These are phyloP conservation scores for Papiliotrema laurentii DNA, from an alignment of 1,284 basidiomycete genomes.

Conservation along the genomic window DNA sequence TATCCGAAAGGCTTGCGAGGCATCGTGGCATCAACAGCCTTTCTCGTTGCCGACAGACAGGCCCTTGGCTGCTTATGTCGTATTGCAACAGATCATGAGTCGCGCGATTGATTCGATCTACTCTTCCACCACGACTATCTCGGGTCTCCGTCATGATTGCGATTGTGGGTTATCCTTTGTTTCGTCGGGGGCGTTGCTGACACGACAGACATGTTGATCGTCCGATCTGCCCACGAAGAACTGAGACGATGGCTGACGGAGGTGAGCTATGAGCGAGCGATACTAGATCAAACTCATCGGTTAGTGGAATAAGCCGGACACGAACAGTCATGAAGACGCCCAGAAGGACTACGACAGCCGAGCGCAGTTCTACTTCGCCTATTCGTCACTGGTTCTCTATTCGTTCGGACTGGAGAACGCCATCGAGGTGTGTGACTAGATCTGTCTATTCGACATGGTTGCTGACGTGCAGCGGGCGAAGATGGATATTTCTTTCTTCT, in stretches of 20 bases:
- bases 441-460: background rate
- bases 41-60: conserved; percentile 60
- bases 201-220: conserved; percentile 37
- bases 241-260: conserved; percentile 36
- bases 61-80: conserved; percentile 49
- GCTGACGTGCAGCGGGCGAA: conserved; percentile 27
- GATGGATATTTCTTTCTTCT: conserved; percentile 74
- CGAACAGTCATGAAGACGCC: background rate
- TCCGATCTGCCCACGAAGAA: conserved; percentile 44
- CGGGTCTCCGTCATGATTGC: conserved; percentile 78
- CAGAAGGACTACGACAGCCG: conserved; percentile 31
- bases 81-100: conserved; percentile 79
- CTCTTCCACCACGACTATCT: conserved; percentile 71
- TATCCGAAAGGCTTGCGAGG: conserved; percentile 73
- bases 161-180: conserved; percentile 58
- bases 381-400: conserved; percentile 80
- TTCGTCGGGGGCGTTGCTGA: conserved; percentile 54
- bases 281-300: background rate
- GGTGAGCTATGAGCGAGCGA: conserved; percentile 16
- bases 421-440: conserved; percentile 62
- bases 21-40: conserved; percentile 59
- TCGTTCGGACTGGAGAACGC: conserved; percentile 94
- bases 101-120: conserved; percentile 86
- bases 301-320: conserved; percentile 11
- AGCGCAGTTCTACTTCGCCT: conserved; percentile 73